These are phyloP conservation scores for Pichia membranifaciens DNA, from an alignment of 805 yeast genomes.

Conservation along the genomic window DNA sequence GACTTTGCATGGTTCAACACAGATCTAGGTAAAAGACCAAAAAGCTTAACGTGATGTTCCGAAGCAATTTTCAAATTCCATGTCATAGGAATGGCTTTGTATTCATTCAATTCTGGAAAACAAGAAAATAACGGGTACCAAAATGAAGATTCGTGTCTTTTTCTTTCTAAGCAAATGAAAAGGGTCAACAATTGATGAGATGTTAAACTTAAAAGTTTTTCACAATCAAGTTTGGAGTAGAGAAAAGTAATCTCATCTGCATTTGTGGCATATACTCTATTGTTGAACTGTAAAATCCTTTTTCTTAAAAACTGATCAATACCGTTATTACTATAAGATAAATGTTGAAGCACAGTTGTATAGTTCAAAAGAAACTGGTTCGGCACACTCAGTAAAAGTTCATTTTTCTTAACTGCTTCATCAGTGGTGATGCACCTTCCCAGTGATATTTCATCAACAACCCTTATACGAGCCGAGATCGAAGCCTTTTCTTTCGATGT, in stretches of 20 bases:
- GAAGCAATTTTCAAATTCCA: constrained; percentile 37
- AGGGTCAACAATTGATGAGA: constrained; percentile 58
- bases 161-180: constrained; percentile 41
- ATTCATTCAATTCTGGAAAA: constrained; percentile 53
- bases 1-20: constrained; percentile 35
- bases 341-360: constrained; percentile 44
- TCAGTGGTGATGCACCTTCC: constrained; percentile 63
- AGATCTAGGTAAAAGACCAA: constrained; percentile 39
- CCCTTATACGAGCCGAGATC: constrained; percentile 37
- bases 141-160: constrained; percentile 37
- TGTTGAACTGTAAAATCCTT: constrained; percentile 3
- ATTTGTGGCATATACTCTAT: not conserved
- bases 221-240: constrained; percentile 17
- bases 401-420: constrained; percentile 33
- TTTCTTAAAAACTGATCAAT: constrained; percentile 1
- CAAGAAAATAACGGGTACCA: constrained; percentile 68
- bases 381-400: constrained; percentile 51
- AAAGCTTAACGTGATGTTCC: constrained; percentile 14
- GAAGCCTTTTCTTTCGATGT: not conserved
- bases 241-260: constrained; percentile 8
- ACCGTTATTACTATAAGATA: constrained; percentile 21
- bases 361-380: constrained; percentile 53
- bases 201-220: constrained; percentile 37
- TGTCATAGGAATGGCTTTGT: constrained; percentile 52
- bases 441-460: constrained; percentile 37